phyloP scores from a whole-genome alignment of 1,139 yeast species.

The Sugiyamaella paludigena region DNA sequence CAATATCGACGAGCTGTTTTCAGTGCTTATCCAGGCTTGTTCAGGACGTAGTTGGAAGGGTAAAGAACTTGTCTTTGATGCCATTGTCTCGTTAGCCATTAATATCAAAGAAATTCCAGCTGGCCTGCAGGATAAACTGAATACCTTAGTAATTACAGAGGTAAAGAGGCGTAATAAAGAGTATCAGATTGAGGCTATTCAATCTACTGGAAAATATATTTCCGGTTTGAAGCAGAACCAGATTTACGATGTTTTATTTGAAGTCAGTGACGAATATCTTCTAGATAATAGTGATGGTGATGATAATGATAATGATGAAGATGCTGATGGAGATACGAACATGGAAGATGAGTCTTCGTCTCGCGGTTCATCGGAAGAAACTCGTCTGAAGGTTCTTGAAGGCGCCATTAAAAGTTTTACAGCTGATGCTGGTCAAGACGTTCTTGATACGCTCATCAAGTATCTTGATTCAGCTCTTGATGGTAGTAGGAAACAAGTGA shows the following conservation, averaged over 20 bases:
- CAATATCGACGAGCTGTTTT: slow-evolving; percentile 44
- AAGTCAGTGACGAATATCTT: slow-evolving; percentile 34
- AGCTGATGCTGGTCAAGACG: slow-evolving; percentile 10
- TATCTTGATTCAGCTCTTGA: slow-evolving; percentile 9
- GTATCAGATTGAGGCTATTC: slow-evolving; percentile 49
- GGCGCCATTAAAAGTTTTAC: slow-evolving; percentile 28
- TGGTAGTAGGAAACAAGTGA: slow-evolving; percentile 1
- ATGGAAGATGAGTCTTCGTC: slow-evolving; percentile 16
- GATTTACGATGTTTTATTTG: slow-evolving; percentile 36
- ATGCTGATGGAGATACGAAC: slow-evolving; percentile 27
- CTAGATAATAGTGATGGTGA: slow-evolving; percentile 14
- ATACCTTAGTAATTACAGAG: slow-evolving; percentile 54
- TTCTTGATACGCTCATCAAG: slow-evolving; percentile 9
- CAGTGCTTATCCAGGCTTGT: slow-evolving; percentile 58
- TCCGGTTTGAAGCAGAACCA: slow-evolving; percentile 35
- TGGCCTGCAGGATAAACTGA: slow-evolving; percentile 40
- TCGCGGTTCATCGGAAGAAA: slow-evolving; percentile 37
- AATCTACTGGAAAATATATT: slow-evolving; percentile 30
- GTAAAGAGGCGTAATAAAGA: slow-evolving; percentile 63
- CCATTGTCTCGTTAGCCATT: slow-evolving; percentile 57
- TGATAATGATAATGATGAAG: slow-evolving; percentile 26
- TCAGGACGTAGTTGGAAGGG: slow-evolving; percentile 88
- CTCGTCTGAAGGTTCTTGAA: slow-evolving; percentile 36
- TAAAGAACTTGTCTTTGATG: slow-evolving; percentile 70
- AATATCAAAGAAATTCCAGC: slow-evolving; percentile 22